Evolutionary conservation across 208 protist species (phyloP).

Genomic region (Trypanosoma platydactyli): DNA sequence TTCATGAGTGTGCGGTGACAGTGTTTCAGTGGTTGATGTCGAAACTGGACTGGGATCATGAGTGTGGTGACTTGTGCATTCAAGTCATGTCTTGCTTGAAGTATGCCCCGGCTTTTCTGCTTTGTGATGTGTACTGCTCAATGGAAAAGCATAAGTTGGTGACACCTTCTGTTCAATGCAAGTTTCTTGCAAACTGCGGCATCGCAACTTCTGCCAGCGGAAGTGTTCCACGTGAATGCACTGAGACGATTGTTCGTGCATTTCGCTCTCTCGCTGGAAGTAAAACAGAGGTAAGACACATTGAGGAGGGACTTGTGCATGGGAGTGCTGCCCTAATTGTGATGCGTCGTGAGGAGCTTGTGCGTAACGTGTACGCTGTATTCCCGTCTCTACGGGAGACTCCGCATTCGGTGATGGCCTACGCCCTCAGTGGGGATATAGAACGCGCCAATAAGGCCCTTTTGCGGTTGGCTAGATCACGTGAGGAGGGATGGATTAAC

Average conservation of each 20-base stretch:
- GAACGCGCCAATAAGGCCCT: conserved; percentile 43
- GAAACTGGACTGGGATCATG: not conserved
- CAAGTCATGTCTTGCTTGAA: conserved; percentile 38
- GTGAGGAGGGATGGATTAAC: conserved; percentile 70
- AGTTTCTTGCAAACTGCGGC: conserved; percentile 79
- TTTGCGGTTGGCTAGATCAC: conserved; percentile 40
- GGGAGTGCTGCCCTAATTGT: conserved; percentile 58
- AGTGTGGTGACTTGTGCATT: conserved; percentile 21
- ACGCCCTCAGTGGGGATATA: conserved; percentile 43
- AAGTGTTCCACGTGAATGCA: conserved; percentile 15
- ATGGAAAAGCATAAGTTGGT: conserved; percentile 14
- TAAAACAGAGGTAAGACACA: conserved; percentile 26
- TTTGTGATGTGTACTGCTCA: conserved; percentile 28
- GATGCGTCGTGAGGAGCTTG: conserved; percentile 32
- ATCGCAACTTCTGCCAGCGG: conserved; percentile 26
- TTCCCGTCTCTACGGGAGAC: conserved; percentile 57
- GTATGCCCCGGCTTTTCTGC: conserved; percentile 30
- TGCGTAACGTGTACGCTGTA: conserved; percentile 42
- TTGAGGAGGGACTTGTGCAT: conserved; percentile 70
- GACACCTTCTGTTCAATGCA: conserved; percentile 46
- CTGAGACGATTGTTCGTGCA: conserved; percentile 35
- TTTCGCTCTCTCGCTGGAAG: conserved; percentile 28
- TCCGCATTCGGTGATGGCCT: conserved; percentile 63
- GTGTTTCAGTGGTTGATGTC: conserved; percentile 24
- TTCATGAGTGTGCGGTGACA: conserved; percentile 27